Evolutionary conservation across 108 stramenopile species (phyloP).

Genomic region (Pseudonitzschia multiseries): DNA sequence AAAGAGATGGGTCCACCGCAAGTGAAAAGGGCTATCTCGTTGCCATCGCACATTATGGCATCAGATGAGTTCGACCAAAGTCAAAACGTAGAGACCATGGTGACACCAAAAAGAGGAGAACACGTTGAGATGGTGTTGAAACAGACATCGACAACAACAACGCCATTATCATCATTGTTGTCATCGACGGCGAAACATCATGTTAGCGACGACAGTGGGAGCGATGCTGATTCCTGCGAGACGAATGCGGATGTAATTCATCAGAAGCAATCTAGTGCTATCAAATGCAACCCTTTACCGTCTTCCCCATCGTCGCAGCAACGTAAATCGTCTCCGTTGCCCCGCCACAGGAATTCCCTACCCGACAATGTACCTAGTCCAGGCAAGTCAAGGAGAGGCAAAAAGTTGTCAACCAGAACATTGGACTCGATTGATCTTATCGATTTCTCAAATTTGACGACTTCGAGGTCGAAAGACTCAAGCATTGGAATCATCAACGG

Average conservation of each 20-base stretch:
- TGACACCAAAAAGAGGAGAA: constrained; percentile 1
- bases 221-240: not conserved
- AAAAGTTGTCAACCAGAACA: not conserved
- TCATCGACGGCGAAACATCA: too few relatives aligned
- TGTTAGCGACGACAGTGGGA: not conserved
- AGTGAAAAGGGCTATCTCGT: not conserved
- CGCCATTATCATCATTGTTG: too few relatives aligned
- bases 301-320: not conserved
- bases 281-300: not conserved
- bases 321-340: constrained; percentile 1
- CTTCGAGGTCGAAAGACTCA: not conserved
- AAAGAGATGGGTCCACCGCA: not conserved
- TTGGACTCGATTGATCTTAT: too few relatives aligned
- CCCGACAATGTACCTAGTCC: not conserved
- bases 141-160: not conserved
- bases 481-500: not conserved
- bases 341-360: not conserved
- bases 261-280: not conserved
- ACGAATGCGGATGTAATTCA: not conserved
- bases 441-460: not conserved
- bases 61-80: not conserved
- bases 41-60: not conserved
- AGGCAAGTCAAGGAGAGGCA: not conserved
- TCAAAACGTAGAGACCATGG: not conserved
- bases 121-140: constrained; percentile 9